Evolutionary conservation across 345 rosid species (phyloP), one percentile per base, ranked within the genome.

Genomic region (Clausena lansium): DNA sequence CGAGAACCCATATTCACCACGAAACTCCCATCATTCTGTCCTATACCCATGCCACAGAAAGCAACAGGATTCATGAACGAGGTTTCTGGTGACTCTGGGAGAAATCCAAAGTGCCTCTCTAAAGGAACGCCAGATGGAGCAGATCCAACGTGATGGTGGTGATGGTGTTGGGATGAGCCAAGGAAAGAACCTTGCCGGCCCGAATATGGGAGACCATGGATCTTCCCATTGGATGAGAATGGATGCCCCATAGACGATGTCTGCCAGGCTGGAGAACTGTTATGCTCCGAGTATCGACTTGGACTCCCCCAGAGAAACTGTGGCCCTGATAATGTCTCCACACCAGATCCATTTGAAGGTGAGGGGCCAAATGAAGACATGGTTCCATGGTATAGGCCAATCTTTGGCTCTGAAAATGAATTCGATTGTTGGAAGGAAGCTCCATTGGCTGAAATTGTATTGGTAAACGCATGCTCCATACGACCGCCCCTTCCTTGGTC

Each of bases 221-320:
- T 85, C 55, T 77, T 82, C 52, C 84, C 88, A 9, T 81, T 81
- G 70, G 94, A 87, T 79, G 87, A 79, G 79, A 88, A 90, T 36
- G 87, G 87, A 85, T 73, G 92, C 41, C 89, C 91, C 50, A 85
- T 19, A 14, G 94, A 85, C 27, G 97, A 84, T 28, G 87, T 73
- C 61, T 91, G 85, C 98, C 98, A 87, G 63, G 89, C 86, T 27
- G 92, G 82, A 66, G 96, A 84, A 73, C 85, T 89, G 58, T 83
- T 65, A 77, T 61, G 86, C 71, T 90, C 93, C 4, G 93, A 79
- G 79, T 86, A 89, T 25, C 92, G 76, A 78, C 83, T 87, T 58
- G 92, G 91, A 82, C 96, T 91, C 78, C 98, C 97, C 98, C 97
- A 94, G 28, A 94, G 98, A 83, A 93, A 94, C 81, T 94, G 93